Evolutionary conservation across 1,139 yeast genomes (phyloP), one percentile per base, ranked within the genome.

Genomic region (Suhomyces maxii): DNA sequence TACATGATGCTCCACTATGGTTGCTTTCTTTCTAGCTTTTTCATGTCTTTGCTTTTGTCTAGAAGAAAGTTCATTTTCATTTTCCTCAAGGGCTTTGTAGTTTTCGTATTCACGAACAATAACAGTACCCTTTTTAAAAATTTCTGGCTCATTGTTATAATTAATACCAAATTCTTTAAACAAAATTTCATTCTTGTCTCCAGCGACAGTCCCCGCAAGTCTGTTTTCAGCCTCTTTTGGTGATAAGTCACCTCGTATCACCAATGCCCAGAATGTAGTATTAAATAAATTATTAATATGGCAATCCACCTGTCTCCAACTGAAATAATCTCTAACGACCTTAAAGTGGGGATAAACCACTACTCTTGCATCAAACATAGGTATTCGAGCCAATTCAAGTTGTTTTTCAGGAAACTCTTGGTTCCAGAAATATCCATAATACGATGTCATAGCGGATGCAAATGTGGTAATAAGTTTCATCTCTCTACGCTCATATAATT

Each of bases 291-390:
- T 93, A 63, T 93, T 93, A 47, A 93, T 93, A 66, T 93, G 99
- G 47, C 99, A 93, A 62, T 93, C 99, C 1, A 86, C 99, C 62
- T 89, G 98, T 56, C 99, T 76, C 99, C 99, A 95, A 46, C 87
- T 71, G 53, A 95, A 79, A 61, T 95, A 95, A 63, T 93, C 98
- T 45, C 88, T 73, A 2, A 91, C 74, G 2, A 75, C 70, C 8
- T 69, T 59, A 26, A 70, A 56, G 46, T 78, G 80, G 0, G 99
- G 99, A 57, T 93, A 93, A 2, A 83, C 69, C 10, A 93, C 95
- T 1, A 95, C 95, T 39, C 99, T 71, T 0, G 95, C 90, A 66
- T 93, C 99, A 65, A 93, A 93, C 33, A 86, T 83, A 0, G 99
- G 99, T 41, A 93, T 64, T 49, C 79, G 73, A 9, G 68, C 68